Base-by-base conservation (phyloP, 2,329 filamentous ascomycete species). In the Penicillium sp. region DNA sequence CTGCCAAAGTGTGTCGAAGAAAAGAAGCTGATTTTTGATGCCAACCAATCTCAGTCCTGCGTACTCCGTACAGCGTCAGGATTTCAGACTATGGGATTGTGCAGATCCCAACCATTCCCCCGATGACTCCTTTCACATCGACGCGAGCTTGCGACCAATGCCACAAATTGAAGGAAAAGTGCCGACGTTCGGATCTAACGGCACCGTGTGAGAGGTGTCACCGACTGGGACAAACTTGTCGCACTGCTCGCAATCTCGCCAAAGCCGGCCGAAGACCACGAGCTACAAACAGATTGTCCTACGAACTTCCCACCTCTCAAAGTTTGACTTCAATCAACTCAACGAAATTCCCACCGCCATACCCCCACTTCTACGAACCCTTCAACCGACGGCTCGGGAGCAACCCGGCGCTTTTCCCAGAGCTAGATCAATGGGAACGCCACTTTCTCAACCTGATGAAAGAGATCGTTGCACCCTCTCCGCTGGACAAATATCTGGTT, bases 401-500 rank as follows among this genome's bases (percentile, higher is more conserved):
- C 31, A 62, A 62, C 14, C 9, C 50, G 11, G 36, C 29, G 2
- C 21, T 56, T 14, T 48, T 60, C 7, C 43, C 57, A 5, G 42
- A 47, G 5, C 46, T 62, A 14, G 59, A 62, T 40, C 24, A 34
- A 2, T 60, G 55, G 57, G 59, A 62, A 27, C 34, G 43, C 24
- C 46, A 60, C 21, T 60, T 62, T 21, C n/a, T 62, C 8, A 58
- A 60, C 29, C 43, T 60, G 0, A 60, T 62, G 59, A 62, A 55
- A 52, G 52, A 58, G 14, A 48, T 53, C 6, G 18, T 42, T 22
- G 46, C 31, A 3, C 47, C 59, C 8, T 60, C 53, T 9, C 59
- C 59, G 7, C 48, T 62, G 5, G 57, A 60, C 31, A 62, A 60
- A 32, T 62, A 47, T 32, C 43, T 62, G 6, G 47, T 60, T 3